These are phyloP conservation scores for Adansonia grandidieri DNA, from an alignment of 441 rosid genomes.

Conservation along the genomic window DNA sequence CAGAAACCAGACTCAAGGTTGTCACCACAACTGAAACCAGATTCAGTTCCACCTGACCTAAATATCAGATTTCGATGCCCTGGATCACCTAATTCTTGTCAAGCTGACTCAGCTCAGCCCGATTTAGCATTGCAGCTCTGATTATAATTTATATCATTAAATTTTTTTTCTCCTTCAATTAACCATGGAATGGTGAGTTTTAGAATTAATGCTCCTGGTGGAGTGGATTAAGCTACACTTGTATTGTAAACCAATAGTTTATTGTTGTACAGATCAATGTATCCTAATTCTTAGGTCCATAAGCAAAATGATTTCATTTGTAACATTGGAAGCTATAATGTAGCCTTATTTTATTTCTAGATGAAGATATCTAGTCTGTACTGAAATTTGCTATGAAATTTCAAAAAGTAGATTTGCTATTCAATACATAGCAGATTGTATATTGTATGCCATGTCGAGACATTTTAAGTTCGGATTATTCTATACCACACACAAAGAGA, in stretches of 20 bases:
- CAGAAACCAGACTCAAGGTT: conserved; percentile 27
- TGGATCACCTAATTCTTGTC: conserved; percentile 44
- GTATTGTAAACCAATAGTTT: conserved; percentile 37
- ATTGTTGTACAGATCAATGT: conserved; percentile 52
- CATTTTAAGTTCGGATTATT: background rate
- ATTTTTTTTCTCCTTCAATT: conserved; percentile 21
- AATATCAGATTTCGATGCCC: conserved; percentile 45
- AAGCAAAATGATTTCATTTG: conserved; percentile 33
- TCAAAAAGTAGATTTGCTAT: background rate
- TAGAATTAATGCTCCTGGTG: conserved; percentile 22
- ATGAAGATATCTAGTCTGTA: conserved; percentile 28
- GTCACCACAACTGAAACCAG: background rate
- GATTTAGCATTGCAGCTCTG: conserved; percentile 66
- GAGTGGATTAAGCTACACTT: conserved; percentile 33
- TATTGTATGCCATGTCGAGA: background rate
- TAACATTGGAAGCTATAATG: conserved; percentile 32
- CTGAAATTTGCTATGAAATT: background rate
- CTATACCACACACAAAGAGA: no score
- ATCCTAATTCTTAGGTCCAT: conserved; percentile 40
- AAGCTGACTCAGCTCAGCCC: conserved; percentile 47
- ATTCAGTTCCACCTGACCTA: conserved; percentile 42
- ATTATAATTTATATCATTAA: conserved; percentile 24
- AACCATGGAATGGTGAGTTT: conserved; percentile 36
- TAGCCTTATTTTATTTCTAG: conserved; percentile 27
- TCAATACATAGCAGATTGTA: background rate